Base-by-base conservation (phyloP, 305 asterid species). In the Plantago coronopus region DNA sequence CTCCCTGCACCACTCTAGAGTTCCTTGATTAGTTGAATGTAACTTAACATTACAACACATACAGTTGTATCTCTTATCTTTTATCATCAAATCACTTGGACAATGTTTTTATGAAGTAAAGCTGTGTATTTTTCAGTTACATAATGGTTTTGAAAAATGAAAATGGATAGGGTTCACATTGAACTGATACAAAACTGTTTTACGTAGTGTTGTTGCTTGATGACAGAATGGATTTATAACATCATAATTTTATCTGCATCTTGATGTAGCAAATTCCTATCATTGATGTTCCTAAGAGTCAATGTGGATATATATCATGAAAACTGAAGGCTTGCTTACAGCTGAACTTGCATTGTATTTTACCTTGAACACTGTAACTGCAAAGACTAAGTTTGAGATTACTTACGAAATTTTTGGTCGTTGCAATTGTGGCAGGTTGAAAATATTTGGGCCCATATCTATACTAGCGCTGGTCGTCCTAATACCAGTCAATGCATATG, bases 401-500 rank as follows among this genome's bases (percentile, higher is more conserved):
- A 72, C 18, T 62, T 22, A 48, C 45, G 25, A 62, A 60, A 38
- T 58, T 54, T 65, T 21, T 60, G 57, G 17, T 50, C 20, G 21
- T 47, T 25, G 37, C 1, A 44, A 46, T 29, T 69, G 64, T 63
- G 62, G 43, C 82, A 93, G 97, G 64, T 71, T 93, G 65, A 89
- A 93, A 64, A 78, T 93, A 67, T 93, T 93, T 72, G 84, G 86
- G 18, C 99, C 97, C 17, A 81, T 88, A 43, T 81, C 97, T 62
- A 50, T 72, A 61, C 82, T 67, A 29, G 97, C 99, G 10, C 95
- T 93, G 64, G 59, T 89, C 19, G 69, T 89, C 72, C 90, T 93
- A 76, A 83, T 93, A 76, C 99, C 99, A 27, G 97, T 93, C 70
- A 93, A 93, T 75, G 65, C 77, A 42, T 82, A 95, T 17, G 90